Evolutionary conservation across 305 asterid genomes (phyloP).

Genomic region (Fraxinus platypoda): DNA sequence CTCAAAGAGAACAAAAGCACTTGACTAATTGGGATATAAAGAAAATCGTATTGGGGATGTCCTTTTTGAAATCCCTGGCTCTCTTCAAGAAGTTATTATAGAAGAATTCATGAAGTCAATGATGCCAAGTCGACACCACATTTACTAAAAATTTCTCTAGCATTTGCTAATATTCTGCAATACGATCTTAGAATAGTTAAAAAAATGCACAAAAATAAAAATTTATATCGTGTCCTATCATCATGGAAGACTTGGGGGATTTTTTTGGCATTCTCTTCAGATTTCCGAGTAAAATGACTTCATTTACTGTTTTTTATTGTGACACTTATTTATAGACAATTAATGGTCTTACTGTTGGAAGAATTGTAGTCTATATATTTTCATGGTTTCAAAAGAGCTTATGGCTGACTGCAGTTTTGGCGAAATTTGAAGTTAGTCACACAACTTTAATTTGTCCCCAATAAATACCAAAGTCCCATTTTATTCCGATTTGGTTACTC

Average conservation of each 20-base stretch:
- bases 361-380: not conserved
- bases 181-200: not conserved
- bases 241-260: not conserved
- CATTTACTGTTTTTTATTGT: not conserved
- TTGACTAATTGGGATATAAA: not conserved
- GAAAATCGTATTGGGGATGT: not conserved
- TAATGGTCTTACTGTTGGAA: not conserved
- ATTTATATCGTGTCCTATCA: not conserved
- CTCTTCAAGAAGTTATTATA: not conserved
- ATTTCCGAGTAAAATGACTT: not conserved
- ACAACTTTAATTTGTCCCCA: not conserved
- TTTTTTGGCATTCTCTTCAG: not conserved
- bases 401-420: not conserved
- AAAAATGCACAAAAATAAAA: not conserved
- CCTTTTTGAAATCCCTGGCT: not conserved
- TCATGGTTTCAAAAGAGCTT: not conserved
- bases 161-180: not conserved
- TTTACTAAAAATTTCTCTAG: not conserved
- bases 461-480: not conserved
- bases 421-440: not conserved
- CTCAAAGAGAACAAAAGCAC: not conserved
- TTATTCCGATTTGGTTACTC: not conserved
- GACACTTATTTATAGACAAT: not conserved
- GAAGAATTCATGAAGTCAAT: not conserved
- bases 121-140: not conserved